Percentiles rank a stretch among this genome's conserved stretches.
These are phyloP conservation scores for Russula sp. DNA, from an alignment of 768 basidiomycete species.

Conservation along the genomic window DNA sequence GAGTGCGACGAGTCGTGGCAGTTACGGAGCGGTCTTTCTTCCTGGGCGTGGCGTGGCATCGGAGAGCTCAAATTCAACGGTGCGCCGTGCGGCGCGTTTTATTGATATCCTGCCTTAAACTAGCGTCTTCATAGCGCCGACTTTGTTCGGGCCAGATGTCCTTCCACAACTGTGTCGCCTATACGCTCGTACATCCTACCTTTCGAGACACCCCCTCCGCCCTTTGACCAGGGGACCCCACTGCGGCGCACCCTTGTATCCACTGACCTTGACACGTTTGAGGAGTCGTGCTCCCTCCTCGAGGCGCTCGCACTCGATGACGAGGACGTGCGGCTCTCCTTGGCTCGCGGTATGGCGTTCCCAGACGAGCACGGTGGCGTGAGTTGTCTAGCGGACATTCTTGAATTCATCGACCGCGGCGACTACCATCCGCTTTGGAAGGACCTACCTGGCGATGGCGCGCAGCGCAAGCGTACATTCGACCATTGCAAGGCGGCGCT, in stretches of 20 bases:
- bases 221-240: constrained; percentile 43
- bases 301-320: constrained; percentile 78
- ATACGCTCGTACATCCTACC: constrained; percentile 63
- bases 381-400: constrained; percentile 58
- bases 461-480: constrained; percentile 66
- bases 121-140: constrained; percentile 42
- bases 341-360: constrained; percentile 63
- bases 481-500: constrained; percentile 82
- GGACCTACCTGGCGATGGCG: constrained; percentile 46
- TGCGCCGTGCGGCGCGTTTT: constrained; percentile 36
- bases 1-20: constrained; percentile 57
- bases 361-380: constrained; percentile 55
- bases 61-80: constrained; percentile 71
- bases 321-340: constrained; percentile 67
- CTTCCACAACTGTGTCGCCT: constrained; percentile 56
- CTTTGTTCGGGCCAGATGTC: constrained; percentile 58
- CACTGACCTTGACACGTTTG: constrained; percentile 68
- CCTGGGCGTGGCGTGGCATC: constrained; percentile 78
- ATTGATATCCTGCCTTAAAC: constrained; percentile 6
- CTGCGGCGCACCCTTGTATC: constrained; percentile 49
- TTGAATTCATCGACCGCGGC: constrained; percentile 73
- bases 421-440: constrained; percentile 66
- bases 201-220: constrained; percentile 39
- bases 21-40: constrained; percentile 59
- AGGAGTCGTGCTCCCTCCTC: constrained; percentile 70